Percentiles rank a stretch among this genome's conserved stretches.
phyloP scores from a whole-genome alignment of 768 basidiomycete genomes.

The Termitomyces sp. region DNA sequence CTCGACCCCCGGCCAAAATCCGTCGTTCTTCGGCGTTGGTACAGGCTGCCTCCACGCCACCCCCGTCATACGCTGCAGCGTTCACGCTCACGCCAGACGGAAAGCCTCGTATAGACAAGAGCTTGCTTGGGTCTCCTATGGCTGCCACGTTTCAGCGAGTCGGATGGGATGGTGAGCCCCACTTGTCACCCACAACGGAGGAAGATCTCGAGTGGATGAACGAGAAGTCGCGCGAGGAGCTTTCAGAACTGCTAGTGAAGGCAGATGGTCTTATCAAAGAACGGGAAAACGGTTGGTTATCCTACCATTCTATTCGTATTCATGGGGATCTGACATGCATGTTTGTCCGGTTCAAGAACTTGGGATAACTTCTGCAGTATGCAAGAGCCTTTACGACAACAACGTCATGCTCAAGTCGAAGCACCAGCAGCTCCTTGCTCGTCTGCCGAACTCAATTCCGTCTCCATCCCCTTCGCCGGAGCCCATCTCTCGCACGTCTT shows the following conservation, averaged over 20 bases:
- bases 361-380: constrained; percentile 57
- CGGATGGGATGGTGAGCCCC: constrained; percentile 16
- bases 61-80: constrained; percentile 41
- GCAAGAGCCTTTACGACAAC: constrained; percentile 64
- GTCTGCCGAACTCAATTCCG: constrained; percentile 45
- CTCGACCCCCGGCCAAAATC: constrained; percentile 64
- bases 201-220: constrained; percentile 40
- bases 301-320: neutral
- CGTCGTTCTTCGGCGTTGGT: constrained; percentile 39
- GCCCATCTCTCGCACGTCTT: constrained; percentile 21
- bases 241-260: constrained; percentile 61
- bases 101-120: constrained; percentile 19
- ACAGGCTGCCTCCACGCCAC: constrained; percentile 28
- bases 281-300: constrained; percentile 62
- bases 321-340: constrained; percentile 1
- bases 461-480: constrained; percentile 32
- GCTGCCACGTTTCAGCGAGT: constrained; percentile 28
- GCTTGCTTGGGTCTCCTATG: constrained; percentile 31
- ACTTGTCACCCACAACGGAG: constrained; percentile 16
- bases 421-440: constrained; percentile 65
- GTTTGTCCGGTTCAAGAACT: constrained; percentile 42
- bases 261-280: constrained; percentile 74
- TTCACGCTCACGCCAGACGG: constrained; percentile 25
- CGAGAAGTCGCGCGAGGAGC: constrained; percentile 68
- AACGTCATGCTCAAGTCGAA: constrained; percentile 64